Base-by-base conservation (phyloP, 2,329 filamentous ascomycete species). In the Fusarium lyarnte region DNA sequence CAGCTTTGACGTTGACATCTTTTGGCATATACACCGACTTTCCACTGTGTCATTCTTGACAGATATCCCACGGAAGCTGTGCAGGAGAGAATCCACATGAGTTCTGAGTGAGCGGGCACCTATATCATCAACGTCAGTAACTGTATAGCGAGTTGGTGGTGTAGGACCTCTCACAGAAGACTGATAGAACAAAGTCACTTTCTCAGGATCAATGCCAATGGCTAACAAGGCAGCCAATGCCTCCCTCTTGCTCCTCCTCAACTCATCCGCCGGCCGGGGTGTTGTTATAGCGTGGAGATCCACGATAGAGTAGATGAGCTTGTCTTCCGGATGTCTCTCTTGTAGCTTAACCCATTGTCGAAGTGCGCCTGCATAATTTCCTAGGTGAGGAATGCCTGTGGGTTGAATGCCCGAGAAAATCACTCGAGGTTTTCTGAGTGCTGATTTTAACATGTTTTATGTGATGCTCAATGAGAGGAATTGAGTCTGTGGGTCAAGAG, bases 41-140 rank as follows among this genome's bases (percentile, higher is more conserved):
- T 99, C 95, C 96, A 99, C 82, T 98, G 96, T 33, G 96, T 98
- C 96, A 99, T 99, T n/a, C 96, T 88, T 14, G 92, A 92, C n/a
- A 99, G 85, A 82, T 97, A 97, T 42, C 96, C 96, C 82, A 96
- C 94, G 9, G 93, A 95, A 29, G 96, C 93, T 58, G 93, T 93
- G 74, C 95, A 98, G 79, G 94, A 95, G 69, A 99, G 84, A 78
- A 98, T 94, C 96, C 96, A 99, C 93, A 97, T 97, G 71, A 99
- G 87, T 82, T 98, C 95, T 8, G 93, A 85, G 83, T 98, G 96
- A 51, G 91, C 91, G 23, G 90, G 86, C 5, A 95, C 91, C 90
- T 93, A 29, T 29, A 29, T 29, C 6, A 29, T 29, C 27, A 29
- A 29, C 27, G 7, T 29, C 27, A 29, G 27, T 29, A 29, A 29